phyloP scores from a whole-genome alignment of 345 rosid species.

The Chamaenerion angustifolium region DNA sequence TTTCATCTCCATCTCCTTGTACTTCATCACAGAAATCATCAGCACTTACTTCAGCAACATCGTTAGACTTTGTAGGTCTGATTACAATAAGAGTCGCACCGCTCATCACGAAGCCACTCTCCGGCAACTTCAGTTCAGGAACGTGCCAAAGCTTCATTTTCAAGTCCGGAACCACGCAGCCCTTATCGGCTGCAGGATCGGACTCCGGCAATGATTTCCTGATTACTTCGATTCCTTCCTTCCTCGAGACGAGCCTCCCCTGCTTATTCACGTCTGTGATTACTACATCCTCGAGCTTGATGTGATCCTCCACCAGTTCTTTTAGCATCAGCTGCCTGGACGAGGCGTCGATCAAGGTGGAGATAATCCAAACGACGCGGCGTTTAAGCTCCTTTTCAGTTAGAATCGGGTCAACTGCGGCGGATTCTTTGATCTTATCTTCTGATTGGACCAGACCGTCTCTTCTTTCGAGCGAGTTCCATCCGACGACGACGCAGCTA shows the following conservation, averaged over 20 bases:
- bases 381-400: slow-evolving; percentile 19
- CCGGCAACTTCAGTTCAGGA: slow-evolving; percentile 27
- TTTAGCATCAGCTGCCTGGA: slow-evolving; percentile 24
- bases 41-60: background rate
- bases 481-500: slow-evolving; percentile 28
- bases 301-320: slow-evolving; percentile 13
- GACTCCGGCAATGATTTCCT: slow-evolving; percentile 10
- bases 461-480: slow-evolving; percentile 12
- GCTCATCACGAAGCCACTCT: slow-evolving; percentile 19
- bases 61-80: slow-evolving; percentile 10
- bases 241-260: slow-evolving; percentile 16
- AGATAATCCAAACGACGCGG: slow-evolving; percentile 23
- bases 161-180: slow-evolving; percentile 21
- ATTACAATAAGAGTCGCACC: slow-evolving; percentile 32
- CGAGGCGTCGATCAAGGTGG: slow-evolving; percentile 24
- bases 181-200: slow-evolving; percentile 20
- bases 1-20: slow-evolving; percentile 4
- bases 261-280: slow-evolving; percentile 22
- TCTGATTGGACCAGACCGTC: background rate
- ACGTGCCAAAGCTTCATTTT: slow-evolving; percentile 22
- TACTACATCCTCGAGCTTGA: slow-evolving; percentile 10
- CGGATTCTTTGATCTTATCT: background rate
- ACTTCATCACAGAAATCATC: slow-evolving; percentile 5
- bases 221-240: slow-evolving; percentile 19
- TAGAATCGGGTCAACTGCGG: background rate